A percentile compares a stretch with the other conserved stretches of the same genome.
These are phyloP conservation scores for Globisporangium nagaii DNA, from an alignment of 352 stramenopile species.

Conservation along the genomic window DNA sequence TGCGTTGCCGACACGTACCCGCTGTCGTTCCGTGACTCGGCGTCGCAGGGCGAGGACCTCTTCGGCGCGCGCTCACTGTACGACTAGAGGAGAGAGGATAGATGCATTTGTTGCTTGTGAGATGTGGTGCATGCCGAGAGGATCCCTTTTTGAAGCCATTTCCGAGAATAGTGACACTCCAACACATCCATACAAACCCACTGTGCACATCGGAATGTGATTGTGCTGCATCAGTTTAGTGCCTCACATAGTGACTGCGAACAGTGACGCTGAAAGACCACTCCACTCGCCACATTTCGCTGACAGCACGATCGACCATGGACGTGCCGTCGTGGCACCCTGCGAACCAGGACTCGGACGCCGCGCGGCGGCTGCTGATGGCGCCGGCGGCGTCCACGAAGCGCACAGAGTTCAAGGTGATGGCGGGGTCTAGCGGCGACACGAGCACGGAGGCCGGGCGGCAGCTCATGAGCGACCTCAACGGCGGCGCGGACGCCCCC, in stretches of 20 bases:
- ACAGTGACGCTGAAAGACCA: no score
- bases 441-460: constrained; percentile 63
- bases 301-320: no score
- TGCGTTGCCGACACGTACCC: constrained; percentile 55
- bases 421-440: constrained; percentile 47
- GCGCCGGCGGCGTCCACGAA: constrained; percentile 12
- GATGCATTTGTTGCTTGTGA: background rate
- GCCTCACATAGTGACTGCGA: no score
- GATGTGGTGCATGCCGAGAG: background rate
- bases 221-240: constrained; percentile 1
- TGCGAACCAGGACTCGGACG: constrained; percentile 52
- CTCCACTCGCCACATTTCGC: no score
- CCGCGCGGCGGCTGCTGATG: constrained; percentile 21
- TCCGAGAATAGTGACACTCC: background rate
- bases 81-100: constrained; percentile 12
- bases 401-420: constrained; percentile 66
- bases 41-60: constrained; percentile 22
- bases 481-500: constrained; percentile 23
- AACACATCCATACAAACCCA: no score
- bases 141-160: background rate
- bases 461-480: constrained; percentile 48
- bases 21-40: constrained; percentile 33
- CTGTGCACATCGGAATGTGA: background rate
- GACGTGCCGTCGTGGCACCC: constrained; percentile 73
- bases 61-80: constrained; percentile 42